Evolutionary conservation across 1,284 basidiomycete genomes (phyloP).

Genomic region (Marasmius tenuissimus): DNA sequence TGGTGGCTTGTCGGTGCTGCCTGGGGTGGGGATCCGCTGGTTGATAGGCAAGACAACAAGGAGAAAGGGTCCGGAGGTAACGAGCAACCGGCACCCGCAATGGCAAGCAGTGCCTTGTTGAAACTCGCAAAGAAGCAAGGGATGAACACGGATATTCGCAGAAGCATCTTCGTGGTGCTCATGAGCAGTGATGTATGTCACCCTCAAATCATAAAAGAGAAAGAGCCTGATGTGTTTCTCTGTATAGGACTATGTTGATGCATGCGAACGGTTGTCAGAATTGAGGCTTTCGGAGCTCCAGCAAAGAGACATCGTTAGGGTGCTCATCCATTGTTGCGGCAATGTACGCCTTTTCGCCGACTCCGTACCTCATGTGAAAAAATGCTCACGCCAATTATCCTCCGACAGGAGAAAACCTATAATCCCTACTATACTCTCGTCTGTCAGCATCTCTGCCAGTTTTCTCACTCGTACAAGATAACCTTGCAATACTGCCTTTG

Average conservation of each 20-base stretch:
- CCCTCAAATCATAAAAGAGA: background rate
- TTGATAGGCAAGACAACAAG: constrained; percentile 55
- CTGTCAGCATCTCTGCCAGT: constrained; percentile 69
- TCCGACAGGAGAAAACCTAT: constrained; percentile 78
- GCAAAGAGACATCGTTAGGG: constrained; percentile 92
- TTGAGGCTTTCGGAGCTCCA: constrained; percentile 88
- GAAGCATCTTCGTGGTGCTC: constrained; percentile 89
- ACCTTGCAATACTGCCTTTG: constrained; percentile 96
- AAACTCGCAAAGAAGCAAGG: constrained; percentile 90
- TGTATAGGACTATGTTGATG: constrained; percentile 87
- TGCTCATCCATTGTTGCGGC: constrained; percentile 91
- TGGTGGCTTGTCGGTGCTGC: constrained; percentile 99
- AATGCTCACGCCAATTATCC: constrained; percentile 2
- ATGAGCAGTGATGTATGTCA: constrained; percentile 87
- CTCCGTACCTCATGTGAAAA: background rate
- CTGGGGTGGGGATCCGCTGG: constrained; percentile 90
- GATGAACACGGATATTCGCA: constrained; percentile 97
- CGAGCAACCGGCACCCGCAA: constrained; percentile 23
- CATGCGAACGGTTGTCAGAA: constrained; percentile 82
- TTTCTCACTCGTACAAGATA: constrained; percentile 83
- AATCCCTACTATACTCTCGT: constrained; percentile 97
- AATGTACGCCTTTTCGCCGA: constrained; percentile 55
- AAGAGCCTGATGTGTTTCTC: background rate
- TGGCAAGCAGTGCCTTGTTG: constrained; percentile 56
- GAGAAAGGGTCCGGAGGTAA: constrained; percentile 17